Conservation (phyloP, 768 basidiomycete species). For the Cytidiella melzeri region DNA sequence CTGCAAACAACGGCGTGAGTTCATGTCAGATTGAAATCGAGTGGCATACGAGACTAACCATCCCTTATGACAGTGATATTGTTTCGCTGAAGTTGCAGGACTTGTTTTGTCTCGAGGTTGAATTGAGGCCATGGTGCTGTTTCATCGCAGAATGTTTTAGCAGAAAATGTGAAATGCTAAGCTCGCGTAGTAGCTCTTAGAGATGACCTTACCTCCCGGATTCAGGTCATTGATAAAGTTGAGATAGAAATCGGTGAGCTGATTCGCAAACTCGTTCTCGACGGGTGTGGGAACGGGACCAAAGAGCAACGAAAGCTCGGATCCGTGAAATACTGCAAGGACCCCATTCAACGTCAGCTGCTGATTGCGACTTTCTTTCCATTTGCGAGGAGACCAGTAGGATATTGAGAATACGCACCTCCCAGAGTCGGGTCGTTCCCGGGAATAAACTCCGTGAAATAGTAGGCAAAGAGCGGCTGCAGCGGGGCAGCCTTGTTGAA, state of each 20-base stretch:
- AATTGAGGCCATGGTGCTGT: constrained; percentile 44
- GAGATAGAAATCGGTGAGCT: constrained; percentile 43
- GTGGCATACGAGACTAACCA: constrained; percentile 27
- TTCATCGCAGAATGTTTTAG: background rate
- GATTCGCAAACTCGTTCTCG: constrained; percentile 38
- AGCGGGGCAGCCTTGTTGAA: constrained; percentile 38
- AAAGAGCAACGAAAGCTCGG: constrained; percentile 40
- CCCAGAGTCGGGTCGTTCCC: constrained; percentile 41
- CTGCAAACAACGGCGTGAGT: constrained; percentile 19
- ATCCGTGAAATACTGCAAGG: constrained; percentile 36
- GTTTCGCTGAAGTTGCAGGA: constrained; percentile 45
- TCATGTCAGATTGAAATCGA: background rate
- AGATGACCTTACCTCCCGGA: constrained; percentile 36
- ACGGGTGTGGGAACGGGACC: constrained; percentile 36
- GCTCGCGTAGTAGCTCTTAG: too few species aligned
- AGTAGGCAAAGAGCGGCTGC: constrained; percentile 46
- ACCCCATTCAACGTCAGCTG: background rate
- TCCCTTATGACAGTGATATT: constrained; percentile 52
- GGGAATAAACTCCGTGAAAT: constrained; percentile 48
- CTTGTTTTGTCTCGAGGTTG: constrained; percentile 25
- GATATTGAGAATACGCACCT: constrained; percentile 28
- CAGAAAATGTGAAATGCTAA: too few species aligned
- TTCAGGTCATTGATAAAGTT: constrained; percentile 47
- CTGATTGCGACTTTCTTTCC: background rate
- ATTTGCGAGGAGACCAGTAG: background rate